phyloP scores from a whole-genome alignment of 2,329 filamentous ascomycete species.

The Phialophora expanda region DNA sequence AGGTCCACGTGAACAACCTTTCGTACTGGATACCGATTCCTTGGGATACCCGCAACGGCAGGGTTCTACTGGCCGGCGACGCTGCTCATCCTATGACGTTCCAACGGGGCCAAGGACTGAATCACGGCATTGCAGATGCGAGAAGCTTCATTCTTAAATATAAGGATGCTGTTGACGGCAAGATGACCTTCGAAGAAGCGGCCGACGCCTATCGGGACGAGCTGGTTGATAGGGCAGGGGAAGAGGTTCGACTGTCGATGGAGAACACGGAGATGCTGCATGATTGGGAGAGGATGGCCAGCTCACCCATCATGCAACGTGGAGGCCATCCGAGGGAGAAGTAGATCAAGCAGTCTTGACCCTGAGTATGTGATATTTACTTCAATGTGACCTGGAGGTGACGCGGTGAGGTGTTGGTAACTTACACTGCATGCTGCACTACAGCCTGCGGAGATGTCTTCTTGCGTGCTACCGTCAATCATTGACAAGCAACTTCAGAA shows the following conservation, averaged over 20 bases:
- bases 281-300: conserved; percentile 44
- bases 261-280: conserved; percentile 56
- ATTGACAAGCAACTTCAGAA: neutral
- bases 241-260: conserved; percentile 53
- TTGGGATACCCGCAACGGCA: conserved; percentile 43
- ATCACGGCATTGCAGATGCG: conserved; percentile 42
- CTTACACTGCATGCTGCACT: no score
- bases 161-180: conserved; percentile 24
- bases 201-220: conserved; percentile 45
- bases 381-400: neutral
- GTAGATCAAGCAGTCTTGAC: neutral
- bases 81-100: conserved; percentile 44
- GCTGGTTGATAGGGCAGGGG: conserved; percentile 49
- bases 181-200: conserved; percentile 34
- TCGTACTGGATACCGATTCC: conserved; percentile 39
- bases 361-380: neutral
- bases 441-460: no score
- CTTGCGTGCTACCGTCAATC: neutral
- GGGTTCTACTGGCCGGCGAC: conserved; percentile 43
- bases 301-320: conserved; percentile 29
- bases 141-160: conserved; percentile 47
- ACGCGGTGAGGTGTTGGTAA: neutral
- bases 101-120: conserved; percentile 41
- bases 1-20: conserved; percentile 37
- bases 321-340: conserved; percentile 27